Evolutionary conservation across 768 basidiomycete species (phyloP).

Genomic region (Lactarius hengduanensis): DNA sequence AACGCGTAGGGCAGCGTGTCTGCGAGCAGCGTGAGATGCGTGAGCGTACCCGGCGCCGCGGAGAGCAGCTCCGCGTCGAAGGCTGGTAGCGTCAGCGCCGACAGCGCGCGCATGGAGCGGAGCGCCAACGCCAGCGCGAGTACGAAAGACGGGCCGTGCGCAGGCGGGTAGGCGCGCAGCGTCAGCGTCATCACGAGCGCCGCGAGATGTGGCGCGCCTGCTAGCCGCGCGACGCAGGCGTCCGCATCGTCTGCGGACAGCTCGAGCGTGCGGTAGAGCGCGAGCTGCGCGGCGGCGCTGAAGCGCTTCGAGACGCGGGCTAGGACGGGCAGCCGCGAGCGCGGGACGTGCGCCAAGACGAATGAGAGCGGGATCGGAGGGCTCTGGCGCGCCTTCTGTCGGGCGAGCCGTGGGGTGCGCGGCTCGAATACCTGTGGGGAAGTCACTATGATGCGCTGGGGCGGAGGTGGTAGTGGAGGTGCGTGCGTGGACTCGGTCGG

Average conservation of each 20-base stretch:
- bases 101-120: constrained; percentile 35
- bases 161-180: constrained; percentile 20
- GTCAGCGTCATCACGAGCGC: constrained; percentile 33
- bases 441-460: not conserved
- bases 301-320: constrained; percentile 33
- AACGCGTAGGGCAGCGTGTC: constrained; percentile 31
- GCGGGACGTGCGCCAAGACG: constrained; percentile 29
- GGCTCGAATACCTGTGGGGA: not conserved
- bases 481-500: not conserved
- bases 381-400: constrained; percentile 14
- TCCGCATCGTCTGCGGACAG: constrained; percentile 21
- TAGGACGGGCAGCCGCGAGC: constrained; percentile 30
- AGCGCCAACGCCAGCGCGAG: constrained; percentile 35
- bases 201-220: constrained; percentile 31
- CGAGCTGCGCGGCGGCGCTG: constrained; percentile 28
- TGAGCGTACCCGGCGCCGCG: constrained; percentile 31
- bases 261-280: constrained; percentile 33
- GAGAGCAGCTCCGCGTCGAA: constrained; percentile 33
- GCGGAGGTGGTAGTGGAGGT: not conserved
- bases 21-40: constrained; percentile 30
- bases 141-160: constrained; percentile 22
- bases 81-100: constrained; percentile 32
- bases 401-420: constrained; percentile 4
- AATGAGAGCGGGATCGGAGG: constrained; percentile 23
- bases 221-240: constrained; percentile 33